Evolutionary conservation across 331 rosid species (phyloP).

Genomic region (Cydonia oblonga): DNA sequence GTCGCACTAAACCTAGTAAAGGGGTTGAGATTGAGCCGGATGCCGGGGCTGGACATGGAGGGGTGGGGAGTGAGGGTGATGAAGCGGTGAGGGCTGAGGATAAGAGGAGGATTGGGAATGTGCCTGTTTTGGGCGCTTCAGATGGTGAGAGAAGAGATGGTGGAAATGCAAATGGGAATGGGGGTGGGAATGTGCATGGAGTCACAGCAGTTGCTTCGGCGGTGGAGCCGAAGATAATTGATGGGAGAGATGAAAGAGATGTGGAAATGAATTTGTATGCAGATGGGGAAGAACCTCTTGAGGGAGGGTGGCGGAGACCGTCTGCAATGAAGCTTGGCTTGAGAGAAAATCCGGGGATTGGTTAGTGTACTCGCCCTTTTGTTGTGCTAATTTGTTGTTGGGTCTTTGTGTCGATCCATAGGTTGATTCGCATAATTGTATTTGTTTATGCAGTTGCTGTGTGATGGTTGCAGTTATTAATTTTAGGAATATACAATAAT

Average conservation of each 20-base stretch:
- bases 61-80: constrained; percentile 28
- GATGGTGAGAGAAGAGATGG: constrained; percentile 31
- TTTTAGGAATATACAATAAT: not conserved
- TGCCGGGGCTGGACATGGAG: constrained; percentile 26
- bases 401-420: not conserved
- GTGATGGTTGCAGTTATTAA: not conserved
- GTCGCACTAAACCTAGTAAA: constrained; percentile 39
- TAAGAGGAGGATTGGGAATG: constrained; percentile 26
- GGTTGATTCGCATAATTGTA: not conserved
- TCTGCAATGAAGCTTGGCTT: constrained; percentile 54
- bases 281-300: constrained; percentile 34
- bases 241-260: constrained; percentile 26
- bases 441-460: not conserved
- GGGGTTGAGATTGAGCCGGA: constrained; percentile 53
- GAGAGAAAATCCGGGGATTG: constrained; percentile 60
- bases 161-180: constrained; percentile 24
- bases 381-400: not conserved
- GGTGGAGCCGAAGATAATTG: constrained; percentile 33
- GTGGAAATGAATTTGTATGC: constrained; percentile 28
- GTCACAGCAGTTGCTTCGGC: constrained; percentile 26
- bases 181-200: constrained; percentile 21
- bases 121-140: constrained; percentile 18
- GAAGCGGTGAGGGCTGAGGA: constrained; percentile 16
- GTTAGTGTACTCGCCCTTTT: constrained; percentile 28
- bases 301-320: constrained; percentile 34